Conservation (phyloP, 495 filamentous ascomycete genomes). For the Aspergillus leporis region DNA sequence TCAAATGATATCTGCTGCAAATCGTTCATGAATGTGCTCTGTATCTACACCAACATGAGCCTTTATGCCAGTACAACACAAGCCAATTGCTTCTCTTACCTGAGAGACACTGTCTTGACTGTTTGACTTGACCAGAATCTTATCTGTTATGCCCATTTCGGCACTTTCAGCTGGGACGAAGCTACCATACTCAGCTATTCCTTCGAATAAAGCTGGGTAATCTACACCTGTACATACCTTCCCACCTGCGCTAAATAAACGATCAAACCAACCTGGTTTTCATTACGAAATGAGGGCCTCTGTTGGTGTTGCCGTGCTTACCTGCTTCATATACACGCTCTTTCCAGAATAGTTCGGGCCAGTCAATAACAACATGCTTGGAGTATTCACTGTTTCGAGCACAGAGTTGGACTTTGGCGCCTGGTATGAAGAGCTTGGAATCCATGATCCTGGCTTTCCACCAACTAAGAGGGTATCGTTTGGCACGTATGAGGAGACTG, state of each 20-base stretch:
- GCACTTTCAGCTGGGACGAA: conserved; percentile 83
- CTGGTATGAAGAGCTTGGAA: conserved; percentile 4
- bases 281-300: conserved; percentile 11
- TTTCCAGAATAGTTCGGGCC: conserved; percentile 97
- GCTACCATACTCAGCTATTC: conserved; percentile 34
- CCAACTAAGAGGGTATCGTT: conserved; percentile 75
- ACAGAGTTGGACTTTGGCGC: background rate
- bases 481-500: conserved; percentile 81
- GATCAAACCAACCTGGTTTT: conserved; percentile 69
- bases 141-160: conserved; percentile 85
- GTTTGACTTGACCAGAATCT: conserved; percentile 84
- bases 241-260: conserved; percentile 93
- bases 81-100: conserved; percentile 28
- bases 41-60: conserved; percentile 45
- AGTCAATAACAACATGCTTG: conserved; percentile 82
- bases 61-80: background rate
- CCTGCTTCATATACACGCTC: conserved; percentile 93
- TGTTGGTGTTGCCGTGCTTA: conserved; percentile 10
- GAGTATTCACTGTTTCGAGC: conserved; percentile 26
- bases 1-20: conserved; percentile 83
- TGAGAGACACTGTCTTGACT: conserved; percentile 84
- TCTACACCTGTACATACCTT: conserved; percentile 38
- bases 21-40: conserved; percentile 94
- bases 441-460: conserved; percentile 45
- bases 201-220: background rate